Conservation (phyloP, 371 early-diverging fungal genomes). For the Mucor lusitanicus region DNA sequence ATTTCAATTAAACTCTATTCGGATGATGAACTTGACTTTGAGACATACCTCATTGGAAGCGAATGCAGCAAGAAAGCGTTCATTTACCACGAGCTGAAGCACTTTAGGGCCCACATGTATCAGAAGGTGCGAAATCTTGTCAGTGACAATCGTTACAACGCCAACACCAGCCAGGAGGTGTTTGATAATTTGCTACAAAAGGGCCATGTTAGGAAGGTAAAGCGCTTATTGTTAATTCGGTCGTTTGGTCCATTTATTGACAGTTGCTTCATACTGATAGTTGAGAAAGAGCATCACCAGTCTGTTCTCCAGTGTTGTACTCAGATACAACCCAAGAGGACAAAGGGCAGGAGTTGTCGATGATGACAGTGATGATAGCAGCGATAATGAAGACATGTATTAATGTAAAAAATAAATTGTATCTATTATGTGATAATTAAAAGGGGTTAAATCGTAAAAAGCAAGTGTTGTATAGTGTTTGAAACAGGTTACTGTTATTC, state of each 20-base stretch:
- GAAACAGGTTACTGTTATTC: too few relatives aligned
- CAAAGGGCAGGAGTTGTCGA: not conserved
- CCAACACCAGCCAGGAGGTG: not conserved
- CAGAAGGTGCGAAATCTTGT: not conserved
- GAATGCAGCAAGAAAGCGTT: constrained; percentile 25
- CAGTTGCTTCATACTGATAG: not conserved
- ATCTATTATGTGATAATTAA: too few relatives aligned
- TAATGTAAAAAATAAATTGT: too few relatives aligned
- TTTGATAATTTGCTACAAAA: not conserved
- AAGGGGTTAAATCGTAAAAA: too few relatives aligned
- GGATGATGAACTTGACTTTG: not conserved
- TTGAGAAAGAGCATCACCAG: not conserved
- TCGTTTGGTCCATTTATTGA: not conserved
- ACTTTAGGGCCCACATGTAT: constrained; percentile 19
- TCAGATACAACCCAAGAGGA: not conserved
- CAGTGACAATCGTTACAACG: not conserved
- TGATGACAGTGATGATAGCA: not conserved
- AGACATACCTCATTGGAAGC: constrained; percentile 19
- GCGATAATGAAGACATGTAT: not conserved
- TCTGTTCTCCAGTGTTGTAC: not conserved
- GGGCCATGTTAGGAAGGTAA: not conserved
- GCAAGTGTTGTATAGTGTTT: too few relatives aligned
- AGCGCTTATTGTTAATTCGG: not conserved
- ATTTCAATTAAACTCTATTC: constrained; percentile 6
- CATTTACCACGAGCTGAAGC: constrained; percentile 19